phyloP scores from a whole-genome alignment of 2,329 filamentous ascomycete genomes.

The Pestalotiopsis sp. region DNA sequence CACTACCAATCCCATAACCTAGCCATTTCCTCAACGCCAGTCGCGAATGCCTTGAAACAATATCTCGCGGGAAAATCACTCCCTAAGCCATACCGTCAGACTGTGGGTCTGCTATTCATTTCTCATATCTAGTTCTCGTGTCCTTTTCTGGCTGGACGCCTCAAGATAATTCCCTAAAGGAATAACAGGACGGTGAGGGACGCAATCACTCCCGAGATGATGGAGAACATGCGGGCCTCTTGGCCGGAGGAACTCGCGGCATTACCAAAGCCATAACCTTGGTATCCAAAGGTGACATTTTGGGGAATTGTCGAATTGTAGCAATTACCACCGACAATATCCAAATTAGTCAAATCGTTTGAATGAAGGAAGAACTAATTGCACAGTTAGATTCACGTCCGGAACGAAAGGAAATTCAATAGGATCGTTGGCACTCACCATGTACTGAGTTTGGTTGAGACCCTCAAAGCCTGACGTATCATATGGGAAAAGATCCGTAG shows the following conservation, averaged over 20 bases:
- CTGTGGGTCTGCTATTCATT: too few relatives aligned
- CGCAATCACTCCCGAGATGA: too few relatives aligned
- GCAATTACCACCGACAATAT: conserved; percentile 70
- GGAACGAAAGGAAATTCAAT: background rate
- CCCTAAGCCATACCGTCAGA: background rate
- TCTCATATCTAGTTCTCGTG: too few relatives aligned
- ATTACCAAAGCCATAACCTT: conserved; percentile 53
- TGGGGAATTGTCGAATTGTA: conserved; percentile 65
- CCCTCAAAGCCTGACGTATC: conserved; percentile 71
- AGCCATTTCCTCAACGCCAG: background rate
- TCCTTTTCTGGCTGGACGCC: too few relatives aligned
- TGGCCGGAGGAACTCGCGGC: conserved; percentile 21
- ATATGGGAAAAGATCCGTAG: conserved; percentile 71
- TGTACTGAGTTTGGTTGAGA: conserved; percentile 68
- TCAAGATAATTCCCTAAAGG: background rate
- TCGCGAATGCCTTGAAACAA: background rate
- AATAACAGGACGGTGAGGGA: background rate
- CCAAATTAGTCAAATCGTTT: conserved; percentile 66
- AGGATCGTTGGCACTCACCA: conserved; percentile 40
- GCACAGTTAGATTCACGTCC: background rate
- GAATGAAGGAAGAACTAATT: conserved; percentile 67
- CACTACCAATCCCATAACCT: background rate
- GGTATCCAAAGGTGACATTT: conserved; percentile 71
- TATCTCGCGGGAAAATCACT: background rate
- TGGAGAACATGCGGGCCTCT: too few relatives aligned